Percentiles rank a stretch among this genome's conserved stretches.
These are phyloP conservation scores for Halophytophthora batemanensis DNA, from an alignment of 352 stramenopile genomes.

Conservation along the genomic window DNA sequence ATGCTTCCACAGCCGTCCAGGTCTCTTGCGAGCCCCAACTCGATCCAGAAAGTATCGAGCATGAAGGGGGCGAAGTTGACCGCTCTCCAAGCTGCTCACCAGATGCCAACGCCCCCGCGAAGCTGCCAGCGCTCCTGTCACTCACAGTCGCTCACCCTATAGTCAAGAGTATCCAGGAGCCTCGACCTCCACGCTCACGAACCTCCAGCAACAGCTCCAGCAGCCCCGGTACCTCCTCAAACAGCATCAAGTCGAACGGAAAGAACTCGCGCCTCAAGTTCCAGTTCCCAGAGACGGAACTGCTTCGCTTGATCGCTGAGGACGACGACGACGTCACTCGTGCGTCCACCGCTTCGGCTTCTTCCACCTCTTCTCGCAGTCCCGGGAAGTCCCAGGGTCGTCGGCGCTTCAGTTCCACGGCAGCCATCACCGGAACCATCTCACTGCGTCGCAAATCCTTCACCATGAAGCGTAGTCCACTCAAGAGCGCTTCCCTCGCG, in stretches of 20 bases:
- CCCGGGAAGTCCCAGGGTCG: constrained; percentile 7
- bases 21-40: constrained; percentile 6
- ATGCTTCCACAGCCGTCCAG: background rate
- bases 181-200: constrained; percentile 27
- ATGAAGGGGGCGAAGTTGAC: background rate
- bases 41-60: constrained; percentile 2
- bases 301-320: constrained; percentile 20
- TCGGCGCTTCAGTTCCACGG: constrained; percentile 30
- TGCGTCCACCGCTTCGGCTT: background rate
- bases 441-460: constrained; percentile 62
- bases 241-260: background rate
- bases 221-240: constrained; percentile 2
- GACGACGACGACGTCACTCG: constrained; percentile 20
- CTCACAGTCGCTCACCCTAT: constrained; percentile 22
- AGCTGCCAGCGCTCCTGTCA: constrained; percentile 18
- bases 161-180: constrained; percentile 40
- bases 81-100: constrained; percentile 1
- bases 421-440: constrained; percentile 35
- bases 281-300: constrained; percentile 51
- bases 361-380: constrained; percentile 2
- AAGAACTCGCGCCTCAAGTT: constrained; percentile 47
- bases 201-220: background rate
- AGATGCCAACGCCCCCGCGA: background rate
- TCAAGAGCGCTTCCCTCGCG: constrained; percentile 25
- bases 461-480: constrained; percentile 56